Base-by-base conservation (phyloP, 768 basidiomycete genomes). In the Russula sp. region DNA sequence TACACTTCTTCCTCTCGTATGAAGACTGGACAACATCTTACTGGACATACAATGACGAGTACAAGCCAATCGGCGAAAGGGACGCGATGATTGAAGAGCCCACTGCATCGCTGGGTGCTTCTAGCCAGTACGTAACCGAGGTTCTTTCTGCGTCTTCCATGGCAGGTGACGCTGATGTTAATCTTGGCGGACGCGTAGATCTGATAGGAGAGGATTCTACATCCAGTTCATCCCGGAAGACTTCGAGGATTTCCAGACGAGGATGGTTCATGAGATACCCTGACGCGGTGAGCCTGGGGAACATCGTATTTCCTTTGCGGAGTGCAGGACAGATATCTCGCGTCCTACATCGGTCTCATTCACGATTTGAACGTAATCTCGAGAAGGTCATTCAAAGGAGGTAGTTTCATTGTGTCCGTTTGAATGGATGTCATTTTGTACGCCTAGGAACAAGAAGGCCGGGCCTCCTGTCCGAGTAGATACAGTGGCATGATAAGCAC, bases 1-100 rank as follows among this genome's bases (percentile, higher is more conserved):
- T 63, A 13, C 58, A 59, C 36, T 41, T 63, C 34, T 63, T 63
- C 50, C 57, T 63, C 11, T 63, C 61, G 25, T 59, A 63, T 34
- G 51, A 46, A n/a, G 61, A 63, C 35, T 39, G 45, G 47, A 47
- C 29, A 25, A 50, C 48, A 10, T 59, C 61, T 35, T 53, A 63
- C 51, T 59, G 51, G 50, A 54, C 61, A n/a, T 25, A 43, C 32
- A 45, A 63, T 13, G 34, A 16, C 8, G 51, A 47, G 20, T 58
- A 54, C 50, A 53, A 48, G 41, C 45, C 57, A 5, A 8, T 8
- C 9, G 50, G 43, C 20, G 43, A 25, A 20, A 36, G 61, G 6
- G 45, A 53, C 20, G 57, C 56, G 22, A 53, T 53, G 22, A 53
- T 53, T 20, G 13, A 22, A 36, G 46, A 59, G 25, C 56, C 57